Evolutionary conservation across 2,329 filamentous ascomycete species (phyloP), one percentile per base, ranked within the genome.

Genomic region (Cordyceps fumosorosea): DNA sequence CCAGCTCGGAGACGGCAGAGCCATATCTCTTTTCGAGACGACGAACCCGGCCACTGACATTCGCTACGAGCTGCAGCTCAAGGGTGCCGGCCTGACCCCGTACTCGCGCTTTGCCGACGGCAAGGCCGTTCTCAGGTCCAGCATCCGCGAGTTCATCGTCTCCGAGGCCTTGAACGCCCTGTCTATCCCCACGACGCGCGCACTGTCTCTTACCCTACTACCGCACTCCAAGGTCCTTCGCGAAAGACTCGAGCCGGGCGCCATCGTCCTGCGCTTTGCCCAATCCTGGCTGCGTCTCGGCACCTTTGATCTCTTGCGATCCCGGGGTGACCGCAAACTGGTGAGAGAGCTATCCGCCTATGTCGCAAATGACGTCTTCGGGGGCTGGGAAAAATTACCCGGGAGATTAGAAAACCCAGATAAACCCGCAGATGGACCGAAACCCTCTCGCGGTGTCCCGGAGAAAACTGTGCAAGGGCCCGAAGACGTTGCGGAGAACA

Each of bases 71-170:
- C 73, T 98, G 50, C 95, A 98, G 75, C 81, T 99, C 64, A 99
- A 99, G 74, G 95, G 95, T 26, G 95, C 95, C 18, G 95, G 95
- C 5, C 79, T 89, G 69, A 99, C 95, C 4, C 95, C 95, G 0
- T 99, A 99, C 77, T 96, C 91, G 45, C 88, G 95, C 3, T 99
- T 99, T 68, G 95, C 95, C 26, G 95, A 99, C 73, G 95, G 95
- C 34, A 93, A 95, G 72, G 95, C 95, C 0, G 95, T 99, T 3
- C 78, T 99, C 57, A 81, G 95, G 64, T 96, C 91, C 32, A 96
- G 91, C 70, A 96, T 99, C 67, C 84, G 95, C 64, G 95, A 99
- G 77, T 99, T 95, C 68, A 80, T 99, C 50, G 93, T 96, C 22
- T 96, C 90, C 55, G 95, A 99, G 78, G 87, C 88, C 29, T 83